Conservation (phyloP, 1,284 basidiomycete genomes). For the Hortiboletus rubellus region DNA sequence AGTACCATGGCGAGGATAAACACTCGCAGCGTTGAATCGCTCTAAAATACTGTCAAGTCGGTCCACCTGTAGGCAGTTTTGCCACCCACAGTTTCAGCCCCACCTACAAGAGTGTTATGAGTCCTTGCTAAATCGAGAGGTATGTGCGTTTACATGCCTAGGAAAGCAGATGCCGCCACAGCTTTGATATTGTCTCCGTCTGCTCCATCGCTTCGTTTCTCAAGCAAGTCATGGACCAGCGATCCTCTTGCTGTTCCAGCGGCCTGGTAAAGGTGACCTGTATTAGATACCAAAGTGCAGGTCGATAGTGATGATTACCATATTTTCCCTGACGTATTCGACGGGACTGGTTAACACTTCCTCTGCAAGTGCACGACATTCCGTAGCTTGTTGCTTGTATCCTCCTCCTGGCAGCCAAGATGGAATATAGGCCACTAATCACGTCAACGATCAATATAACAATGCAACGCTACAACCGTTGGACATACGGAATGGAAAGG, state of each 20-base stretch:
- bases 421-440: slow-evolving; percentile 33
- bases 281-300: neutral
- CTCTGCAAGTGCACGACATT: slow-evolving; percentile 27
- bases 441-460: slow-evolving; percentile 16
- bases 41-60: slow-evolving; percentile 14
- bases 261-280: slow-evolving; percentile 8
- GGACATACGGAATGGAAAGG: slow-evolving; percentile 29
- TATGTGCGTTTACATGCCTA: slow-evolving; percentile 18
- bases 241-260: slow-evolving; percentile 25
- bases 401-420: slow-evolving; percentile 40
- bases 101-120: slow-evolving; percentile 20
- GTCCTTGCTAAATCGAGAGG: neutral
- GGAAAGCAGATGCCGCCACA: slow-evolving; percentile 28
- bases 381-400: slow-evolving; percentile 29
- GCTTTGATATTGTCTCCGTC: slow-evolving; percentile 21
- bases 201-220: neutral
- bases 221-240: slow-evolving; percentile 23
- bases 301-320: slow-evolving; percentile 25
- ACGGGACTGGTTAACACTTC: slow-evolving; percentile 34
- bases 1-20: slow-evolving; percentile 36
- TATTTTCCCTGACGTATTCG: slow-evolving; percentile 31
- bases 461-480: slow-evolving; percentile 13
- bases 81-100: slow-evolving; percentile 29
- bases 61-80: no score
- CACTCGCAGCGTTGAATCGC: slow-evolving; percentile 10